phyloP scores from a whole-genome alignment of 345 rosid species.

The Dipteronia dyeriana region DNA sequence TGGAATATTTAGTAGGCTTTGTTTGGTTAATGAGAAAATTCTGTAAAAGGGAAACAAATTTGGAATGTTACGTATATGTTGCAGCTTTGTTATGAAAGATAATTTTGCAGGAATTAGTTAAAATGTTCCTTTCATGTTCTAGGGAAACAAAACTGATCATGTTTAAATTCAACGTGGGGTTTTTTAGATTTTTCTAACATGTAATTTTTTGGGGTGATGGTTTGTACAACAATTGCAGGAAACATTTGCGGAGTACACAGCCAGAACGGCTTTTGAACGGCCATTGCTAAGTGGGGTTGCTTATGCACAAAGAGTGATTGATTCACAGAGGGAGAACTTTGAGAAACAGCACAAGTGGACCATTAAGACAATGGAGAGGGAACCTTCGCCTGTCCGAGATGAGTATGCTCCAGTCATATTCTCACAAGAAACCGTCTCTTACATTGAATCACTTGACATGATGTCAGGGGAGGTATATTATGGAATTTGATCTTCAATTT shows the following conservation, averaged over 20 bases:
- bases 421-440: constrained; percentile 89
- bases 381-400: constrained; percentile 84
- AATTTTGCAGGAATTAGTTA: constrained; percentile 5
- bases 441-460: constrained; percentile 94
- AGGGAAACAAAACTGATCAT: constrained; percentile 1
- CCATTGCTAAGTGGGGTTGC: constrained; percentile 95
- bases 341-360: constrained; percentile 87
- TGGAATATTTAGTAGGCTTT: not conserved
- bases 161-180: not conserved
- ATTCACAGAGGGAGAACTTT: constrained; percentile 71
- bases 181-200: not conserved
- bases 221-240: constrained; percentile 52
- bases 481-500: constrained; percentile 13
- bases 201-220: constrained; percentile 4
- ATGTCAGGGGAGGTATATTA: constrained; percentile 94
- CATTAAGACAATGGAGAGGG: constrained; percentile 85
- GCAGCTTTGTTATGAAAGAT: not conserved
- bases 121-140: constrained; percentile 2
- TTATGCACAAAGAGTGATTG: constrained; percentile 74
- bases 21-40: constrained; percentile 1
- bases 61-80: constrained; percentile 13
- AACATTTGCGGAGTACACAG: constrained; percentile 95
- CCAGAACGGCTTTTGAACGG: constrained; percentile 93
- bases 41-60: not conserved
- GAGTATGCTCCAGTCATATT: constrained; percentile 97